These are phyloP conservation scores for Bauhinia variegata DNA, from an alignment of 306 rosid genomes.

Conservation along the genomic window DNA sequence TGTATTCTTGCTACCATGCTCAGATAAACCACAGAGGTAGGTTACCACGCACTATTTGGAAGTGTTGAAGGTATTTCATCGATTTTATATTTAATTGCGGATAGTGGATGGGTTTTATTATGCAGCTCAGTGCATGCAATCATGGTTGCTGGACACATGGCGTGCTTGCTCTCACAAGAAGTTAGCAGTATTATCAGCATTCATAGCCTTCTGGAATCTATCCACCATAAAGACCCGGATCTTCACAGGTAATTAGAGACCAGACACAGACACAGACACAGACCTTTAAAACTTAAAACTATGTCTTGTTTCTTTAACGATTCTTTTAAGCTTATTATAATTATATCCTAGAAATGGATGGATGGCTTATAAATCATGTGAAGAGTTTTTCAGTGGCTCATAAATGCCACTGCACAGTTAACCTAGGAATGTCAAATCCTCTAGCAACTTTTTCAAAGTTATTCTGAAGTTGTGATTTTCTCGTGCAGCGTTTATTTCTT, in stretches of 20 bases:
- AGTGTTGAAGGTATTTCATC: conserved; percentile 3
- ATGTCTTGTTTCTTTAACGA: no score
- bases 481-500: conserved; percentile 71
- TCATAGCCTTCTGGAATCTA: conserved; percentile 78
- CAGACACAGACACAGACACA: no score
- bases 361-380: no score
- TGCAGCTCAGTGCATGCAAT: conserved; percentile 61
- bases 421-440: no score
- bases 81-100: conserved; percentile 12
- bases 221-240: conserved; percentile 70
- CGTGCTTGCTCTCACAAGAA: conserved; percentile 81
- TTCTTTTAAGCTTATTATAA: no score
- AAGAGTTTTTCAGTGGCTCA: no score
- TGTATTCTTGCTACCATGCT: conserved; percentile 67
- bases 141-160: conserved; percentile 68
- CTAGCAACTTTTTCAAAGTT: conserved; percentile 19
- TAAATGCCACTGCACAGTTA: no score
- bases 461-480: background rate
- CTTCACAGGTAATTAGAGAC: conserved; percentile 58
- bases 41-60: background rate
- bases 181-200: conserved; percentile 54
- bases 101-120: background rate
- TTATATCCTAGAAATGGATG: no score
- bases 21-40: conserved; percentile 69
- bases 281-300: no score